phyloP scores from a whole-genome alignment of 192 early-diverging fungal genomes.

The Entomortierella beljakovae region DNA sequence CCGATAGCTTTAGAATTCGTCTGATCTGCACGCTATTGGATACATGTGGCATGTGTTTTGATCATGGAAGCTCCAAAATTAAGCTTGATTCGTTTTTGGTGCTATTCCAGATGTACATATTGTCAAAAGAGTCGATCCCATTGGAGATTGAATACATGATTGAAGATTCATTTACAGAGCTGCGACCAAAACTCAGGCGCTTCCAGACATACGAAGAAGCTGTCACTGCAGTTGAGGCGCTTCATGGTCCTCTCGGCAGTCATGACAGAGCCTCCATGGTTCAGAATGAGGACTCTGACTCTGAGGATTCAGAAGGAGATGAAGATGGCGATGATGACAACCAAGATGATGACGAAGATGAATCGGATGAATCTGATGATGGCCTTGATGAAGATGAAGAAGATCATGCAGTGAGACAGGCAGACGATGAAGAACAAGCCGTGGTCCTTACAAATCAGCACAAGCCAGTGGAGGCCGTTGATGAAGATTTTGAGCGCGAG shows the following conservation, averaged over 20 bases:
- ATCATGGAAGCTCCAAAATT: conserved; percentile 70
- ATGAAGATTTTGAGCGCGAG: conserved; percentile 91
- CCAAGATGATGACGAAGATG: conserved; percentile 50
- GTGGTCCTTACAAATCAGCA: conserved; percentile 73
- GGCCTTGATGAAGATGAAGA: conserved; percentile 62
- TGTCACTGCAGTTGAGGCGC: conserved; percentile 70
- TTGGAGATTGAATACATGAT: conserved; percentile 93
- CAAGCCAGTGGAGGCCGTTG: conserved; percentile 75
- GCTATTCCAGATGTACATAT: conserved; percentile 92
- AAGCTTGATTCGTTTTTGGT: conserved; percentile 81
- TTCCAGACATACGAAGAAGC: conserved; percentile 86
- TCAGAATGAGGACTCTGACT: conserved; percentile 59
- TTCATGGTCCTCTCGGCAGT: conserved; percentile 58
- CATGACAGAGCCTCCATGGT: conserved; percentile 51
- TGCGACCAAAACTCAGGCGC: conserved; percentile 71
- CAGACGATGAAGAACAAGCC: conserved; percentile 78
- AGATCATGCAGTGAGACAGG: conserved; percentile 35
- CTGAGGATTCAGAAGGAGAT: conserved; percentile 51
- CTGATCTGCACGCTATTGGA: conserved; percentile 89
- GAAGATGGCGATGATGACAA: conserved; percentile 56
- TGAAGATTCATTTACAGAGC: conserved; percentile 79
- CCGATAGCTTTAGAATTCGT: conserved; percentile 94
- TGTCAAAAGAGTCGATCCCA: conserved; percentile 83
- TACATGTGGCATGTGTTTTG: conserved; percentile 88
- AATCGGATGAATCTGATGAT: conserved; percentile 63